Percentiles rank a stretch among this genome's conserved stretches.
These are phyloP conservation scores for Coemansia sp. DNA, from an alignment of 371 early-diverging fungal species.

Conservation along the genomic window DNA sequence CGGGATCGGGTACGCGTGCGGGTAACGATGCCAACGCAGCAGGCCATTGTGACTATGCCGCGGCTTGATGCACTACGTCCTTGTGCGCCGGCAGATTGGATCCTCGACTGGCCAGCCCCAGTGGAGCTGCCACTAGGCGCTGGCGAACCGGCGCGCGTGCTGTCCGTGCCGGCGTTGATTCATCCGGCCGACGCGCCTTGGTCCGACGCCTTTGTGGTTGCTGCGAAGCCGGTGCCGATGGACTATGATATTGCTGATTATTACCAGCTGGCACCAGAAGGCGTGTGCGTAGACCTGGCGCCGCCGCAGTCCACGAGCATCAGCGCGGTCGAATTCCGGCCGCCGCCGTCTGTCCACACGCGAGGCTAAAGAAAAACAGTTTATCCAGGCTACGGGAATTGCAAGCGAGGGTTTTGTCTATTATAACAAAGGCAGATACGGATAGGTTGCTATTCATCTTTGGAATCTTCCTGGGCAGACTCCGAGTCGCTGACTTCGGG, in stretches of 20 bases:
- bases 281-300: conserved; percentile 20
- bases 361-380: too few species aligned
- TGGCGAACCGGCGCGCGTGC: conserved; percentile 26
- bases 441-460: too few species aligned
- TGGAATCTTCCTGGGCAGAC: too few species aligned
- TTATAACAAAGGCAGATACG: too few species aligned
- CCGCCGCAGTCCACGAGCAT: conserved; percentile 6
- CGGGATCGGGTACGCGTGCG: conserved; percentile 8
- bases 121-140: conserved; percentile 38
- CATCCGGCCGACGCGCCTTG: conserved; percentile 25
- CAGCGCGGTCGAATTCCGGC: conserved; percentile 19
- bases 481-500: too few species aligned
- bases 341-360: background rate
- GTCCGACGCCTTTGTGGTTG: conserved; percentile 31
- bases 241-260: conserved; percentile 16
- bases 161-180: conserved; percentile 16
- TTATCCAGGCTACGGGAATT: too few species aligned
- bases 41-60: conserved; percentile 11
- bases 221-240: conserved; percentile 6
- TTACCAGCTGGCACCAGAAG: background rate
- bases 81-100: conserved; percentile 22
- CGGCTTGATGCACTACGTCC: conserved; percentile 17
- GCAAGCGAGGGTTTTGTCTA: too few species aligned
- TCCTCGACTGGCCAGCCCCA: conserved; percentile 25
- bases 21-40: conserved; percentile 31